Conservation (phyloP, 2,329 filamentous ascomycete genomes). For the Periconia sp. region DNA sequence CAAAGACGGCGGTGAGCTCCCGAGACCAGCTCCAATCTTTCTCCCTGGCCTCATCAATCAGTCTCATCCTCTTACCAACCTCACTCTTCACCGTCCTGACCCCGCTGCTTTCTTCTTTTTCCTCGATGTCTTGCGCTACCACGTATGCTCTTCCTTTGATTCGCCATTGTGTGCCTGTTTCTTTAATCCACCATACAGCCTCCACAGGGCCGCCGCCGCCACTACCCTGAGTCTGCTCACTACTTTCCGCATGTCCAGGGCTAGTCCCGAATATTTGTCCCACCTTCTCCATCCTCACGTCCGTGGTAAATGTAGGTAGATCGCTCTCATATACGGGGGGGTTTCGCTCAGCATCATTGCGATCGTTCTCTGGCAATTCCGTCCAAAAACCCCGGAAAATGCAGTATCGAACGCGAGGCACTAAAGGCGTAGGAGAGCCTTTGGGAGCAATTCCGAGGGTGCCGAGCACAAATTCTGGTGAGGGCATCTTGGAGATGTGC, state of each 20-base stretch:
- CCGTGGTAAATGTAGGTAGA: constrained; percentile 80
- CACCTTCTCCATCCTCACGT: constrained; percentile 83
- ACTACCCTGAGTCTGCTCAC: constrained; percentile 49
- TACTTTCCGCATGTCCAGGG: constrained; percentile 48
- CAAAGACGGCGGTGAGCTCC: constrained; percentile 86
- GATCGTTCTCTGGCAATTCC: constrained; percentile 68
- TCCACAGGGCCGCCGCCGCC: constrained; percentile 75
- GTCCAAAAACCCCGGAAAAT: constrained; percentile 86
- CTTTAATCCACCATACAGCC: constrained; percentile 77
- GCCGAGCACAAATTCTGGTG: constrained; percentile 54
- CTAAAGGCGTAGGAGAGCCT: constrained; percentile 43
- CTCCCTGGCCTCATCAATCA: constrained; percentile 48
- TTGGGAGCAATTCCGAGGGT: constrained; percentile 50
- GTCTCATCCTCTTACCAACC: constrained; percentile 65
- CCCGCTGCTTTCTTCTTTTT: constrained; percentile 55
- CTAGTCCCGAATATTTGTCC: constrained; percentile 65
- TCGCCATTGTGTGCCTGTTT: constrained; percentile 78
- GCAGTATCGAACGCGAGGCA: constrained; percentile 71
- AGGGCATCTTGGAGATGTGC: constrained; percentile 52
- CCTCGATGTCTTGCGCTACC: constrained; percentile 68
- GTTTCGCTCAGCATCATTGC: constrained; percentile 74
- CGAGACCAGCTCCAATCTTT: constrained; percentile 73
- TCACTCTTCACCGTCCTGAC: constrained; percentile 61
- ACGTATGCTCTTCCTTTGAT: constrained; percentile 76
- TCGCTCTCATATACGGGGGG: constrained; percentile 73